Percentiles rank a stretch among this genome's conserved stretches.
phyloP scores from a whole-genome alignment of 768 basidiomycete species.

The Lyophyllum decastes region DNA sequence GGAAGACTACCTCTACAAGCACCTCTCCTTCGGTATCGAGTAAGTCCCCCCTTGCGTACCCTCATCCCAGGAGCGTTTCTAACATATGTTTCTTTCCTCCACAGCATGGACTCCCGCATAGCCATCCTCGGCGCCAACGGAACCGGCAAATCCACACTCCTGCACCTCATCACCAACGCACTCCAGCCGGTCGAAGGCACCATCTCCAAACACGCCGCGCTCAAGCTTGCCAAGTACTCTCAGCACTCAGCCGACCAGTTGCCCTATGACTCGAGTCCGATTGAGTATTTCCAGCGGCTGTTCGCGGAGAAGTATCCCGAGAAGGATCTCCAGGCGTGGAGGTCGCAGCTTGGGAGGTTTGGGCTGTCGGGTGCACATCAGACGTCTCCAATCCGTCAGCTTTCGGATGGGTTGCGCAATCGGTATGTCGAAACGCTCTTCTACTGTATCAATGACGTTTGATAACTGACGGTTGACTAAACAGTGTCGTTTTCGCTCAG shows the following conservation, averaged over 20 bases:
- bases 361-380: slow-evolving; percentile 95
- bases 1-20: slow-evolving; percentile 84
- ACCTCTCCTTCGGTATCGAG: slow-evolving; percentile 98
- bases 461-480: slow-evolving; percentile 9
- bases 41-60: slow-evolving; percentile 31
- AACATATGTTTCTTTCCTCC: neutral
- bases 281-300: slow-evolving; percentile 89
- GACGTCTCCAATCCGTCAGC: slow-evolving; percentile 88
- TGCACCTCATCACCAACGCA: slow-evolving; percentile 84
- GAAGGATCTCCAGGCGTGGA: slow-evolving; percentile 92
- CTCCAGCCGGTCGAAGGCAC: slow-evolving; percentile 85
- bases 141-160: slow-evolving; percentile 90
- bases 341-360: slow-evolving; percentile 92
- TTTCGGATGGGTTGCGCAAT: slow-evolving; percentile 96
- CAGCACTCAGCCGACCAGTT: slow-evolving; percentile 99
- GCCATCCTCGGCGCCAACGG: slow-evolving; percentile 98
- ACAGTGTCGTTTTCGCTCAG: slow-evolving; percentile 92
- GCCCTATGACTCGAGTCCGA: slow-evolving; percentile 86
- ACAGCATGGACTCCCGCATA: slow-evolving; percentile 91
- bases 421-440: slow-evolving; percentile 50
- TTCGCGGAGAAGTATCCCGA: slow-evolving; percentile 89
- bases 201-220: slow-evolving; percentile 81
- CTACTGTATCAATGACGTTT: slow-evolving; percentile 1
- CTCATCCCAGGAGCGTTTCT: neutral
- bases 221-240: slow-evolving; percentile 98